Evolutionary conservation across 163 green algal species (phyloP), one percentile per base, ranked within the genome.

Genomic region (Chlamydomonas reinhardtii): DNA sequence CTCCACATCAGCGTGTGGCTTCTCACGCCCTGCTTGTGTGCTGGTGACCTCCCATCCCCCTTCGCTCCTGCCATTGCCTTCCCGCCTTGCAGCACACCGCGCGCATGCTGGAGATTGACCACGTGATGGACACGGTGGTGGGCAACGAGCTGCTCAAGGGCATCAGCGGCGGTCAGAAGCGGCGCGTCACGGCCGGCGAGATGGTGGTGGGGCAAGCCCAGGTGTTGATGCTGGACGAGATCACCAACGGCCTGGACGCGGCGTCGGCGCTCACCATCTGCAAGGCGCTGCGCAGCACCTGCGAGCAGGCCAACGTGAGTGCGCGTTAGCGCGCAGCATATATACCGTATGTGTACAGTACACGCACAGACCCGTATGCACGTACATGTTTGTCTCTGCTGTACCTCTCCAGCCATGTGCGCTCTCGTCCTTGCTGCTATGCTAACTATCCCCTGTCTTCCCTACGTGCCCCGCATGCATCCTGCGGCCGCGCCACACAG

Each of bases 91-190:
- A 86, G 80, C 25, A 89, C 0, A 88, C 90, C 19, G 86, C 94
- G 15, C 80, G 88, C 20, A 87, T 96, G 90, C 92, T 97, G 87
- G 94, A 92, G 32, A 91, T 96, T 52, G 91, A 91, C 34, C 74
- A 84, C 74, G 74, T 84, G 52, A 74, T 84, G 74, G 59, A 79
- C 74, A 89, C 83, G 9, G 66, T 84, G 32, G 74, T 89, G 59
- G 59, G 84, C 32, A 74, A 89, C 48, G 66, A 89, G 56, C 56
- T 85, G 84, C 68, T 88, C 74, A 83, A 84, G 74, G 84, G 84
- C 31, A 84, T 97, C 48, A 91, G 69, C 22, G 95, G 95, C 31
- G 95, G 95, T 2, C 92, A 97, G 92, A 93, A 92, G 79, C 96
- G 96, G 48, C 48, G 48, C 48, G 48, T 56, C 48, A 69, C 32